Percentiles rank a stretch among this genome's conserved stretches.
phyloP scores from a whole-genome alignment of 2,329 filamentous ascomycete species.

The Trichoderma simmonsii region DNA sequence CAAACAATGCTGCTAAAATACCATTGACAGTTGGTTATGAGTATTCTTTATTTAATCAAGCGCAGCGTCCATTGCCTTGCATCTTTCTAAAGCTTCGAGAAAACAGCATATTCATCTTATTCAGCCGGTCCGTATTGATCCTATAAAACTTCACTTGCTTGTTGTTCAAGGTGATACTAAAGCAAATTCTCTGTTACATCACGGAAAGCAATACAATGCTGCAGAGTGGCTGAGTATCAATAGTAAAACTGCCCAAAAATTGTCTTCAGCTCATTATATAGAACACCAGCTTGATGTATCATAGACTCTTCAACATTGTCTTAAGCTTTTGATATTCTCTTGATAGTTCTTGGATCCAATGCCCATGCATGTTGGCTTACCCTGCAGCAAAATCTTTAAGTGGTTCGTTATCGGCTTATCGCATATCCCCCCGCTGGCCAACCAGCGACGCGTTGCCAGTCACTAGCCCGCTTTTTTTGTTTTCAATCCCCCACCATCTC shows the following conservation, averaged over 20 bases:
- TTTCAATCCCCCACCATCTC: slow-evolving; percentile 19
- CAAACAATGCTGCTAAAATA: neutral
- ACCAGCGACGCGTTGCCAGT: slow-evolving; percentile 16
- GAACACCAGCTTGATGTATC: neutral
- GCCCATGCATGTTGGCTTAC: neutral
- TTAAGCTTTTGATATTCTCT: neutral
- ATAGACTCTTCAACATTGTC: neutral
- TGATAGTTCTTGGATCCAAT: neutral
- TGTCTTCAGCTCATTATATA: too few relatives aligned
- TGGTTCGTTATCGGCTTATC: slow-evolving; percentile 6
- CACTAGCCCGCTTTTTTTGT: slow-evolving; percentile 19
- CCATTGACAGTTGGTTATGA: neutral
- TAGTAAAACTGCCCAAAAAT: too few relatives aligned
- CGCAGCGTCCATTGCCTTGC: neutral
- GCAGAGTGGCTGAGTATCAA: neutral
- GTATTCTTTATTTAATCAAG: neutral
- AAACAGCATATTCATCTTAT: neutral
- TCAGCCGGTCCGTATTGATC: too few relatives aligned
- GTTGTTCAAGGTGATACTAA: neutral
- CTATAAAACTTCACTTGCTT: neutral
- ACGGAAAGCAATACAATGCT: neutral
- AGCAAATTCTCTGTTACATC: neutral
- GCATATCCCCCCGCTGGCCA: neutral
- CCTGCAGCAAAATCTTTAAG: neutral
- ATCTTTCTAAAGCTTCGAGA: neutral